Conservation (phyloP, 1,284 basidiomycete genomes). For the Heterobasidion occidentale region DNA sequence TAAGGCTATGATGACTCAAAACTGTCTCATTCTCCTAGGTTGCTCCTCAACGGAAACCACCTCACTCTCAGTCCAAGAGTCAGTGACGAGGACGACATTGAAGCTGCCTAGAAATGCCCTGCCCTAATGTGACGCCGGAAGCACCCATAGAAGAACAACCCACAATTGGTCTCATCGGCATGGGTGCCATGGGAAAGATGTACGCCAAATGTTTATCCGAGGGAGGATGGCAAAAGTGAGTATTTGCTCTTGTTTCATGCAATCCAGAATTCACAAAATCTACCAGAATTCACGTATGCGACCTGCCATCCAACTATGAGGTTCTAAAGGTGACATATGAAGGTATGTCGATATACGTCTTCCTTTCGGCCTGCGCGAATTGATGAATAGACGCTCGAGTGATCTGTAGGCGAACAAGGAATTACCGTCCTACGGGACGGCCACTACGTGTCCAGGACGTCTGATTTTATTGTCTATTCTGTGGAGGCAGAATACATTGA, state of each 20-base stretch:
- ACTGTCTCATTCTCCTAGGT: no score
- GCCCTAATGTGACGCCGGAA: conserved; percentile 38
- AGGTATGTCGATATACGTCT: conserved; percentile 32
- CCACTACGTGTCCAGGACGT: conserved; percentile 75
- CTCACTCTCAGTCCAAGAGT: no score
- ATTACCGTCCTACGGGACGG: conserved; percentile 73
- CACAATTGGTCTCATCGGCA: conserved; percentile 81
- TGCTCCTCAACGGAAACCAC: no score
- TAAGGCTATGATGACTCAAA: not conserved
- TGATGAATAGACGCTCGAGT: conserved; percentile 4
- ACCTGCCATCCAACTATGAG: conserved; percentile 75
- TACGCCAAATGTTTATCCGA: conserved; percentile 74
- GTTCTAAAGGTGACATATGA: conserved; percentile 54
- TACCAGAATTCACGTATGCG: conserved; percentile 85
- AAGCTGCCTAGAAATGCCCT: conserved; percentile 6
- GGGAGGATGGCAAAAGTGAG: conserved; percentile 83
- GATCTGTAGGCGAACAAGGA: conserved; percentile 34
- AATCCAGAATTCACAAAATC: not conserved
- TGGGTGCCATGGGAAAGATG: conserved; percentile 95
- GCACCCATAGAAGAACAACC: conserved; percentile 54
- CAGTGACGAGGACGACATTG: no score
- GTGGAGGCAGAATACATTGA: conserved; percentile 92
- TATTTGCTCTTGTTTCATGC: conserved; percentile 3
- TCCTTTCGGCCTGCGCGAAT: not conserved
- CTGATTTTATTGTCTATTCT: conserved; percentile 88